These are phyloP conservation scores for Hordeum marinum DNA, from an alignment of 176 grass and related monocot species.

Conservation along the genomic window DNA sequence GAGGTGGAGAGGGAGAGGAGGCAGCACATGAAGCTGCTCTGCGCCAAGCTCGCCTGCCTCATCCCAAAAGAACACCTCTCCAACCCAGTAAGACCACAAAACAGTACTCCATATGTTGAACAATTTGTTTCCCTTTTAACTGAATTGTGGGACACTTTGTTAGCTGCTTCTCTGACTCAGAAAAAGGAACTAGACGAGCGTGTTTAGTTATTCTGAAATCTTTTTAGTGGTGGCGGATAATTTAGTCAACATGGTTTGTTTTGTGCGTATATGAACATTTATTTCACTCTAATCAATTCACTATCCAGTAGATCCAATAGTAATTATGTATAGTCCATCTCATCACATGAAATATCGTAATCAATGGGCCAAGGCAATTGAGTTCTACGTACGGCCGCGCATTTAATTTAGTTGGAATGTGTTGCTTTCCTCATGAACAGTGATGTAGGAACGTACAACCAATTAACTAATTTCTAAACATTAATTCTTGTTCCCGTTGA, in stretches of 20 bases:
- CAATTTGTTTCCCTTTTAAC: not conserved
- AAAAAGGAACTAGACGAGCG: not conserved
- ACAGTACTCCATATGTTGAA: not conserved
- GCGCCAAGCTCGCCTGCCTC: conserved; percentile 53
- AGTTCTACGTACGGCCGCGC: not conserved
- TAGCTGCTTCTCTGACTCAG: too few relatives aligned
- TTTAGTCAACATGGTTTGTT: too few relatives aligned
- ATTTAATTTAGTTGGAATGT: not conserved
- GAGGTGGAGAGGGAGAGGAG: conserved; percentile 56
- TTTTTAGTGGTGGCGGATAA: too few relatives aligned
- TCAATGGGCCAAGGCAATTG: not conserved
- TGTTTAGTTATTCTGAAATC: not conserved
- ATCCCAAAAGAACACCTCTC: conserved; percentile 40
- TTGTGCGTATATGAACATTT: too few relatives aligned
- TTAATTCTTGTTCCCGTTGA: too few relatives aligned
- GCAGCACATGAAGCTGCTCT: conserved; percentile 64
- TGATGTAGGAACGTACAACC: too few relatives aligned
- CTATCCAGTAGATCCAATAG: not conserved
- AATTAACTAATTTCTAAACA: not conserved
- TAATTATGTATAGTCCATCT: not conserved
- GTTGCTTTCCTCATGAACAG: not conserved
- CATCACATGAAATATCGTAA: conserved; percentile 7
- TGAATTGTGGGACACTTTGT: too few relatives aligned
- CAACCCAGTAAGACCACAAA: not conserved
- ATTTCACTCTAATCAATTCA: too few relatives aligned